Evolutionary conservation across 345 rosid species (phyloP), one percentile per base, ranked within the genome.

Genomic region (Dovyalis caffra): DNA sequence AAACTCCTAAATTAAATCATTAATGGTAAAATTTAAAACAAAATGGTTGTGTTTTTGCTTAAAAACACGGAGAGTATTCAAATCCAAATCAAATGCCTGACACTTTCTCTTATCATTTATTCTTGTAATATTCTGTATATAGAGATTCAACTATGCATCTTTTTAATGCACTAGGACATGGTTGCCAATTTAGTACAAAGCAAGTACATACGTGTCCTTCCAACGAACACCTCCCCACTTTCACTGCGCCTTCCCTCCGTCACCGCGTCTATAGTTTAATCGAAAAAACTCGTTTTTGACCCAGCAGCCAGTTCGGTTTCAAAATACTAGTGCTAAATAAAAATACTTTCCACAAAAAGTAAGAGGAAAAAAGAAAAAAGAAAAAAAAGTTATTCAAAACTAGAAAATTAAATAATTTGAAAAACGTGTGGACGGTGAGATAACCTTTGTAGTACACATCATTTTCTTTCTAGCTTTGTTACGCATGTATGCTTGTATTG

Each of bases 361-460:
- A 21, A 32, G 28, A 28, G 4, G 47, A 74, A 35, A 60, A 71
- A 71, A 26, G 0, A 63, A 15, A 2, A 1, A 25, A 23, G 6
- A 29, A 32, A 21, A 34, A 23, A 34, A 25, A 1, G 29, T 6
- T 0, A 29, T 0, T 18, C 21, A 40, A 49, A 4, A 51, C n/a
- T 4, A 68, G 45, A 58, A 7, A 31, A 18, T 23, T 4, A 38
- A 23, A 56, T n/a, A 82, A 74, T 76, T 74, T 68, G 69, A 79
- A 86, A 90, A 91, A 93, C 95, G 98, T 91, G 98, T 90, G 92
- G 94, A 77, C 91, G 88, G 87, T 76, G 84, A 20, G 49, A 32
- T 12, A 14, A 8, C 47, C 63, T 49, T n/a, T 1, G 20, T 8
- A 3, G 66, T 5, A 8, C 38, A 47, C 18, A 12, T 21, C 8